Evolutionary conservation across 2,329 filamentous ascomycete species (phyloP), one percentile per base, ranked within the genome.

Genomic region (Claviceps sp.): DNA sequence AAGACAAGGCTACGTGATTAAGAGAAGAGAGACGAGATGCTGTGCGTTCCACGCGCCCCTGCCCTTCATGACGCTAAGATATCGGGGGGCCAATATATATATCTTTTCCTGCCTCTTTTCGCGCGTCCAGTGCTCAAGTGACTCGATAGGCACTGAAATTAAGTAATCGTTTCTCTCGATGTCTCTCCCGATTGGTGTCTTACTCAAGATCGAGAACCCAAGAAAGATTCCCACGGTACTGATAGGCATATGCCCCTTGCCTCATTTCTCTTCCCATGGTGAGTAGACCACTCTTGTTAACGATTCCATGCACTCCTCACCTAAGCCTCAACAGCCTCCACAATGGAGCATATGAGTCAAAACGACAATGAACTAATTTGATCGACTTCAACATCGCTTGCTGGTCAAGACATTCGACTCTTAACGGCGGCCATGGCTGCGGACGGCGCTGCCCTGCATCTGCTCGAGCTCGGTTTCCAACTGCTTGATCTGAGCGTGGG

Each of bases 341-440:
- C 65, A 60, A 54, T 50, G 59, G 59, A 62, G 58, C 57, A 51
- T 53, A 56, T 54, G 57, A 57, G 57, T 34, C 60, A 57, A 57
- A 54, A 59, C 57, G 60, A 61, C 55, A 53, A 50, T 57, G 54
- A 57, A 56, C 57, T 42, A 52, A 56, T 58, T 57, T 61, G 58
- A 59, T 59, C 59, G 62, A 59, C 55, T 56, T 53, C 56, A 60
- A 59, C 54, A 59, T 59, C 55, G 58, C 55, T 58, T 45, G 43
- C 23, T 43, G 52, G 47, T 36, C 26, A 50, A 49, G 38, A 47
- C 23, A 50, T 23, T 39, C 26, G 14, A 8, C n/a, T 42, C 51
- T 74, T 90, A 95, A 71, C 89, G 89, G 71, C 90, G 88, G 63
- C 90, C 89, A 69, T 93, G 87, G 75, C 87, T 94, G 75, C 90